A percentile compares a stretch with the other conserved stretches of the same genome.
phyloP scores from a whole-genome alignment of 495 filamentous ascomycete genomes.

The Daldinia bambusicola region DNA sequence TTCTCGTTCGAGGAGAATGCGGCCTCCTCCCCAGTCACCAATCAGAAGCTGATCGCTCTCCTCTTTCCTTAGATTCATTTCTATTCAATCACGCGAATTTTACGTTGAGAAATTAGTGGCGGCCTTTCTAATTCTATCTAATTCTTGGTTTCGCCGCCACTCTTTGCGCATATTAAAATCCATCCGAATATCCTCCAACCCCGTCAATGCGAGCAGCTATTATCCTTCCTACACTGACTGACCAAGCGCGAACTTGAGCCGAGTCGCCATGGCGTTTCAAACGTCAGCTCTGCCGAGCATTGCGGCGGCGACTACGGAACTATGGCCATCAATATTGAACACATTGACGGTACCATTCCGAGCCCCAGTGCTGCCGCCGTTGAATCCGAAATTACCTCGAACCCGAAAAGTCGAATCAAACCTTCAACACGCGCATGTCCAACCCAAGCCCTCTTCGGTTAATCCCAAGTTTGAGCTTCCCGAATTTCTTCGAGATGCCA shows the following conservation, averaged over 20 bases:
- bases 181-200: not conserved
- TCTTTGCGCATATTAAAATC: conserved; percentile 23
- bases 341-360: conserved; percentile 58
- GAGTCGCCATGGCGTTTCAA: conserved; percentile 47
- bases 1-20: conserved; percentile 37
- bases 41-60: conserved; percentile 40
- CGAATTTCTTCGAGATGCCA: conserved; percentile 53
- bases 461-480: conserved; percentile 48
- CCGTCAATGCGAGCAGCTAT: conserved; percentile 9
- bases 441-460: conserved; percentile 17
- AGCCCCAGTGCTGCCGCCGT: conserved; percentile 24
- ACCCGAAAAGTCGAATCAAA: conserved; percentile 25
- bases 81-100: conserved; percentile 2
- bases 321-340: conserved; percentile 66
- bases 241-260: conserved; percentile 14
- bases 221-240: conserved; percentile 12
- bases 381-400: conserved; percentile 22
- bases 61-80: conserved; percentile 31
- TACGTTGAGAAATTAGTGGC: not conserved
- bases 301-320: conserved; percentile 60
- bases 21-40: conserved; percentile 32
- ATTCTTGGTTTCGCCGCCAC: conserved; percentile 8
- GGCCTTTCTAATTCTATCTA: not conserved
- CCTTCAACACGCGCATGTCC: conserved; percentile 17
- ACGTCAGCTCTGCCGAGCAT: conserved; percentile 55